These are phyloP conservation scores for Polygonum aviculare DNA, from an alignment of 148 eudicot species.

Conservation along the genomic window DNA sequence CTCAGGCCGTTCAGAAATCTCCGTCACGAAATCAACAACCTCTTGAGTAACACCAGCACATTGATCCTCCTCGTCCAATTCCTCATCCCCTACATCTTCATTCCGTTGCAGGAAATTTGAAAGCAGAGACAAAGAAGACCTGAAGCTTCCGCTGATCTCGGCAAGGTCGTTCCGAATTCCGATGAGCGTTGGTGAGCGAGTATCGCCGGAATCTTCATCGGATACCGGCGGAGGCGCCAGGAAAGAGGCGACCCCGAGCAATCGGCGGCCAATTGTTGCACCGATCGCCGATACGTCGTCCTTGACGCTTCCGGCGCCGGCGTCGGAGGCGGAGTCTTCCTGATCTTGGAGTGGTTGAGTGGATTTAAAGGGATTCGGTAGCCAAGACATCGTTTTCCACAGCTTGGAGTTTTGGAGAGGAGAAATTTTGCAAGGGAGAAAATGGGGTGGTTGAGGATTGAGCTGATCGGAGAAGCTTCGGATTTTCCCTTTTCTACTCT, in stretches of 20 bases:
- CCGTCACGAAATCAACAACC: slow-evolving; percentile 42
- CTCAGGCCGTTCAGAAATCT: slow-evolving; percentile 31
- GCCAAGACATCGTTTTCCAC: slow-evolving; percentile 28
- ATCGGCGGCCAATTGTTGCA: slow-evolving; percentile 38
- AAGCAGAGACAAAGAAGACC: slow-evolving; percentile 40
- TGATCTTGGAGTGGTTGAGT: slow-evolving; percentile 13
- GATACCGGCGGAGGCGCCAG: slow-evolving; percentile 29
- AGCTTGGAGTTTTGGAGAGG: neutral
- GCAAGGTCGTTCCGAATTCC: slow-evolving; percentile 60
- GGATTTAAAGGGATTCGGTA: slow-evolving; percentile 50
- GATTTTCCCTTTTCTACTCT: neutral
- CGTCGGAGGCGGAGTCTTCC: slow-evolving; percentile 13
- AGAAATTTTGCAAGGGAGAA: neutral
- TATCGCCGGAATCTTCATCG: neutral
- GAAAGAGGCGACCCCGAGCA: slow-evolving; percentile 58
- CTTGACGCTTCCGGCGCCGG: slow-evolving; percentile 24
- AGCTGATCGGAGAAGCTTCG: neutral
- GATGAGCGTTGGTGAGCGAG: slow-evolving; percentile 16
- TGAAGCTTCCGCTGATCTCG: slow-evolving; percentile 59
- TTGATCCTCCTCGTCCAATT: slow-evolving; percentile 11
- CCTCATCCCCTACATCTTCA: slow-evolving; percentile 14
- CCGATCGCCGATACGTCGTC: slow-evolving; percentile 43
- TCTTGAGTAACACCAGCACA: slow-evolving; percentile 35
- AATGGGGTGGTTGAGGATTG: neutral
- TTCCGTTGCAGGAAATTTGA: slow-evolving; percentile 39